phyloP scores from a whole-genome alignment of 164 flowering plant species.

The Macadamia tetraphylla region DNA sequence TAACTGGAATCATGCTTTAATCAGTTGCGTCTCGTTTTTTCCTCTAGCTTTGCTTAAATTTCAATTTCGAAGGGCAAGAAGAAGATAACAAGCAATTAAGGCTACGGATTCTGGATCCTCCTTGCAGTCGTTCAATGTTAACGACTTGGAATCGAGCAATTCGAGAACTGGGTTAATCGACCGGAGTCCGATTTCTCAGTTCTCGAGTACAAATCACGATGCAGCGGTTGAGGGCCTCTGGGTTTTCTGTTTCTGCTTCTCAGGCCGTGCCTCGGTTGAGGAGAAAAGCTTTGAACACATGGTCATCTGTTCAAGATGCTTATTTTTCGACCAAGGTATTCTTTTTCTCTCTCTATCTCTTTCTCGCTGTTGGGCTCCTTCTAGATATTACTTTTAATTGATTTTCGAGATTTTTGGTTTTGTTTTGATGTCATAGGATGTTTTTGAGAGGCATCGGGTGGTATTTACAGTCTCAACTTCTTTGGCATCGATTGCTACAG shows the following conservation, averaged over 20 bases:
- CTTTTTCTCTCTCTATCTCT: not conserved
- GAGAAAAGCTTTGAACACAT: constrained; percentile 59
- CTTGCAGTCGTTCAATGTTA: no score
- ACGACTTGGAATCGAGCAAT: not conserved
- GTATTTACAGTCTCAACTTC: constrained; percentile 84
- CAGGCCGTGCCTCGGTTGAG: constrained; percentile 39
- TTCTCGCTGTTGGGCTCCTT: not conserved
- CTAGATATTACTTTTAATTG: not conserved
- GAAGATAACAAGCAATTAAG: no score
- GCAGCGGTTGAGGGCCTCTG: constrained; percentile 45
- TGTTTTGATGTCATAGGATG: constrained; percentile 41
- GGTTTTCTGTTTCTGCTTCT: constrained; percentile 23
- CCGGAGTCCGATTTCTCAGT: not conserved
- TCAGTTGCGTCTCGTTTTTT: no score
- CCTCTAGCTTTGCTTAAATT: no score
- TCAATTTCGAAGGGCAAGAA: no score
- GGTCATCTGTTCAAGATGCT: constrained; percentile 72
- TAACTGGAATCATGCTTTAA: no score
- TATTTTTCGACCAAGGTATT: constrained; percentile 70
- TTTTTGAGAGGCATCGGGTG: constrained; percentile 83
- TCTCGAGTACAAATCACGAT: constrained; percentile 14
- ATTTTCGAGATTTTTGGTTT: not conserved
- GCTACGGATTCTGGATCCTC: no score
- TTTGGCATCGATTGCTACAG: constrained; percentile 62
- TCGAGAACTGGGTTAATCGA: constrained; percentile 1